Percentiles rank a stretch among this genome's conserved stretches.
Evolutionary conservation across 495 filamentous ascomycete genomes (phyloP).

Genomic region (Venustampulla echinocandica): DNA sequence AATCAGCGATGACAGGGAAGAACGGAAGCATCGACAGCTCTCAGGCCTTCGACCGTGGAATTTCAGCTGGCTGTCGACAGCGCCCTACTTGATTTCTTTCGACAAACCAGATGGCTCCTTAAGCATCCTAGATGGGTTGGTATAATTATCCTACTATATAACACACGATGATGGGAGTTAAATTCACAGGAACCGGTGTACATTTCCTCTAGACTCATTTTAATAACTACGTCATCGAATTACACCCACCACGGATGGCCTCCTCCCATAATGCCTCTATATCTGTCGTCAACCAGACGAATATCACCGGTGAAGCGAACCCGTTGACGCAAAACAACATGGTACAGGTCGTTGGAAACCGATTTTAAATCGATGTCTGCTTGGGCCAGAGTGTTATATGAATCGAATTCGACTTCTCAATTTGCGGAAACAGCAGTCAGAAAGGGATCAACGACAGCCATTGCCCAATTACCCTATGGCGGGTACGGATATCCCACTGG

Average conservation of each 20-base stretch:
- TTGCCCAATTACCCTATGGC: slow-evolving; percentile 38
- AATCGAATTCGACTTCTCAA: slow-evolving; percentile 45
- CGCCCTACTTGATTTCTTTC: slow-evolving; percentile 43
- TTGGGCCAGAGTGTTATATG: slow-evolving; percentile 39
- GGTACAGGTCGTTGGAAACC: slow-evolving; percentile 47
- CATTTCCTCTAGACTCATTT: slow-evolving; percentile 44
- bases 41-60: slow-evolving; percentile 46
- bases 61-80: slow-evolving; percentile 43
- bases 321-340: slow-evolving; percentile 49
- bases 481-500: slow-evolving; percentile 56
- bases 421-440: slow-evolving; percentile 44
- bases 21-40: slow-evolving; percentile 42
- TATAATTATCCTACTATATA: too few species aligned
- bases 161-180: not conserved
- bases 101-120: slow-evolving; percentile 44
- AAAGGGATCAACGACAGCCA: slow-evolving; percentile 53
- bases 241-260: slow-evolving; percentile 57
- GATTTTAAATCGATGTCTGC: slow-evolving; percentile 55
- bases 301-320: slow-evolving; percentile 47
- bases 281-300: slow-evolving; percentile 44
- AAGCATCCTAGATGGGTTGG: too few species aligned
- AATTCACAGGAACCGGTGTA: slow-evolving; percentile 48
- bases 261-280: slow-evolving; percentile 45
- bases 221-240: slow-evolving; percentile 49
- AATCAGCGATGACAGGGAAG: slow-evolving; percentile 39